A percentile compares a stretch with the other conserved stretches of the same genome.
phyloP scores from a whole-genome alignment of 176 grass and related monocot genomes.

The Dactylis glomerata region DNA sequence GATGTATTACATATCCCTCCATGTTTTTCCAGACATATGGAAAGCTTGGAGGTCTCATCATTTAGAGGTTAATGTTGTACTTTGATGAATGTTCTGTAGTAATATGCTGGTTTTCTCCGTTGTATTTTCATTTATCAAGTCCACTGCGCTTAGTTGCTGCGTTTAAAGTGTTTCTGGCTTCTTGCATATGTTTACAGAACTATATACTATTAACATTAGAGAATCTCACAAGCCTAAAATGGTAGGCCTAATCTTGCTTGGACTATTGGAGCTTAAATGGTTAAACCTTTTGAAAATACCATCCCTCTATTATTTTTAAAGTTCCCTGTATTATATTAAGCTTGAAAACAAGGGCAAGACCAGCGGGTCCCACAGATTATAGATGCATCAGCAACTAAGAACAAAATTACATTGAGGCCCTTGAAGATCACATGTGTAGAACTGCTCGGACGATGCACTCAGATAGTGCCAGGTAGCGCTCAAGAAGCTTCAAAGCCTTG shows the following conservation, averaged over 20 bases:
- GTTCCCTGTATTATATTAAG: too few relatives aligned
- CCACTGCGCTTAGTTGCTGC: not conserved
- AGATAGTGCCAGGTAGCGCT: too few relatives aligned
- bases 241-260: not conserved
- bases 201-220: not conserved
- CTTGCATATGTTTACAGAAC: not conserved
- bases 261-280: not conserved
- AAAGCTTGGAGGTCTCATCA: not conserved
- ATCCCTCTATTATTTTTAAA: not conserved
- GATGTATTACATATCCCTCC: constrained; percentile 11
- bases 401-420: too few relatives aligned
- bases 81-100: not conserved
- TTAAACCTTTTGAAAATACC: not conserved
- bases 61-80: not conserved
- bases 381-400: too few relatives aligned
- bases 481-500: too few relatives aligned
- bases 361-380: too few relatives aligned
- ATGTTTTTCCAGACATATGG: constrained; percentile 11
- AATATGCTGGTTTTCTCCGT: not conserved
- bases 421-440: too few relatives aligned
- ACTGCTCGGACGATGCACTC: too few relatives aligned
- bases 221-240: constrained; percentile 3
- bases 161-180: not conserved
- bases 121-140: not conserved
- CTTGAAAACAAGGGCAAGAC: too few relatives aligned